Evolutionary conservation across 2,329 filamentous ascomycete species (phyloP).

Genomic region (Ophiosphaerella korrae): DNA sequence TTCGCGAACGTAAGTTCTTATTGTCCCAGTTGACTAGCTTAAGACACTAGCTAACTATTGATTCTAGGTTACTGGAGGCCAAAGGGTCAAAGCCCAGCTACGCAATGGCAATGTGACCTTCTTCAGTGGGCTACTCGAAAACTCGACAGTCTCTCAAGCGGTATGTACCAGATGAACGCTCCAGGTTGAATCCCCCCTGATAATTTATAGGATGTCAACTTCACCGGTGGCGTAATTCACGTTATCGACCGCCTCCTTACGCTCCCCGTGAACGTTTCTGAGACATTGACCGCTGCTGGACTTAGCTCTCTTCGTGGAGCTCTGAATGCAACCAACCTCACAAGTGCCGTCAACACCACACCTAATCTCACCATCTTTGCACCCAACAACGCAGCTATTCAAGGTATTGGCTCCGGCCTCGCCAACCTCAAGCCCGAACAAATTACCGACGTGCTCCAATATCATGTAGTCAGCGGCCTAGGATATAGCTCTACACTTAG

Average conservation of each 20-base stretch:
- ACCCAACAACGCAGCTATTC: conserved; percentile 65
- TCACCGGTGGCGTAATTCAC: conserved; percentile 54
- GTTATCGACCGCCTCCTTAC: conserved; percentile 53
- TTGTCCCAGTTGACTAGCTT: background rate
- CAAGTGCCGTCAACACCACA: conserved; percentile 48
- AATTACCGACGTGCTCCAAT: conserved; percentile 61
- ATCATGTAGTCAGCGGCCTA: conserved; percentile 65
- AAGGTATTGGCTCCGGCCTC: conserved; percentile 60
- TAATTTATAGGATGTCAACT: conserved; percentile 47
- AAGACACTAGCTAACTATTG: background rate
- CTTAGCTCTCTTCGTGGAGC: conserved; percentile 51
- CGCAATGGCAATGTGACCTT: conserved; percentile 54
- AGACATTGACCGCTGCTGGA: conserved; percentile 41
- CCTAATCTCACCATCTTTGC: conserved; percentile 67
- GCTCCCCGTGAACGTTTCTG: conserved; percentile 40
- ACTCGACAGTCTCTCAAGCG: conserved; percentile 55
- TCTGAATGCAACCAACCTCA: conserved; percentile 46
- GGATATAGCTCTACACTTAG: conserved; percentile 57
- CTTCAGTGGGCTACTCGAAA: conserved; percentile 58
- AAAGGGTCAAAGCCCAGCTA: conserved; percentile 58
- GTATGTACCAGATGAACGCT: conserved; percentile 38
- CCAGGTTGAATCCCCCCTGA: background rate
- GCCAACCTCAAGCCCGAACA: conserved; percentile 54
- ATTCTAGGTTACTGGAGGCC: conserved; percentile 55
- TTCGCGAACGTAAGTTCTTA: conserved; percentile 58